Evolutionary conservation across 805 yeast species (phyloP), one percentile per base, ranked within the genome.

Genomic region (Saccharomycopsis oosterbeekiorum): DNA sequence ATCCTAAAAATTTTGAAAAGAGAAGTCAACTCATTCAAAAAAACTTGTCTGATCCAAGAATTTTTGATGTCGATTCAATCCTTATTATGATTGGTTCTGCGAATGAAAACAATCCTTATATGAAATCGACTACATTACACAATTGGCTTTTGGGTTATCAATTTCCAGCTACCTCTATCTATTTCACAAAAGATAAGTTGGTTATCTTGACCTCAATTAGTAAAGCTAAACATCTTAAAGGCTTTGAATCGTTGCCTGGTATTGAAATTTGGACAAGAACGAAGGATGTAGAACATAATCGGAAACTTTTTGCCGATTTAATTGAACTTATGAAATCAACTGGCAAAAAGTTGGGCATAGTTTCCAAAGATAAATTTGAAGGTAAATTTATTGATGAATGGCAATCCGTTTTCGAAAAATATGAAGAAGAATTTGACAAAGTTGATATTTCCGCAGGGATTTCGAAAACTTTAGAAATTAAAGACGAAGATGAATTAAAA

Each of bases 121-220:
- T 88, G 70, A 89, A 89, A 73, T 86, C 96, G 12, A 85, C 96
- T 0, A 85, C 88, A 55, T 74, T 92, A 56, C 97, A 92, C 71
- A 87, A 84, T 59, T 93, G 98, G 98, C 76, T 93, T 59, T 75
- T 93, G 57, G 97, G 97, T 3, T 93, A 92, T 71, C 98, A 94
- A 71, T 93, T 93, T 70, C 96, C 96, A n/a, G 94, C 94, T 58
- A 91, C 97, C 1, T 84, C 84, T 37, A 74, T 93, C 59, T 83
- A 80, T 58, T 74, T 92, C 62, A 80, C 88, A 2, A 78, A 80
- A 60, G 81, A 80, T 43, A 83, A 82, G 65, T 76, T 84, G 43
- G 72, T 83, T 3, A 76, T 93, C 60, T 78, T 92, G 62, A 92
- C 97, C 0, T 85, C 93, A 37, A 86, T 84, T 57, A 89, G 89